Evolutionary conservation across 2,329 filamentous ascomycete species (phyloP).

Genomic region (Aspergillus sp.): DNA sequence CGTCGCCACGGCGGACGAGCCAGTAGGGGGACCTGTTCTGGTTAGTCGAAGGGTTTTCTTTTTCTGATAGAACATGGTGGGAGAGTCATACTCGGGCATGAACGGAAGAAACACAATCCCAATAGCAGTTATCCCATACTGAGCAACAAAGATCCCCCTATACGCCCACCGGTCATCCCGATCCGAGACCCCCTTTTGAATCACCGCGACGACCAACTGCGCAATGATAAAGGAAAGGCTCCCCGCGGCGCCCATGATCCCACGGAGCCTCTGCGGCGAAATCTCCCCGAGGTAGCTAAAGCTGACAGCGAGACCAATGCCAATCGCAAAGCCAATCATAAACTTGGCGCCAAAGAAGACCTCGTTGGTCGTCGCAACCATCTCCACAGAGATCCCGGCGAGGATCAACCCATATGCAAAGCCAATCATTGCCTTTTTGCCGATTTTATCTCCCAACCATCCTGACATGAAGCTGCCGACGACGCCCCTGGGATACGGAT

Average conservation of each 20-base stretch:
- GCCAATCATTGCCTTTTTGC: neutral
- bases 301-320: neutral
- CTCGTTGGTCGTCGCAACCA: neutral
- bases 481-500: neutral
- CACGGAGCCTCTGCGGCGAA: neutral
- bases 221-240: neutral
- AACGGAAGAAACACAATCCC: conserved; percentile 3
- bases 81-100: conserved; percentile 2
- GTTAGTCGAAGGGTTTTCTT: no score
- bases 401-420: neutral
- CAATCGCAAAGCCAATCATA: neutral
- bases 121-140: neutral
- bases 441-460: neutral
- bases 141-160: neutral
- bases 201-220: neutral
- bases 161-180: neutral
- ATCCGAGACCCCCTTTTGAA: no score
- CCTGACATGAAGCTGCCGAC: neutral
- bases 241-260: neutral
- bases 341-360: neutral
- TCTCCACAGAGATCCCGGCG: neutral
- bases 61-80: no score
- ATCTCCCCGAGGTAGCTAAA: conserved; percentile 2
- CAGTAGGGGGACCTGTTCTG: no score
- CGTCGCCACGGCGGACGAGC: neutral